A percentile compares a stretch with the other conserved stretches of the same genome.
phyloP scores from a whole-genome alignment of 208 protist genomes.

The Sergeia podlipaevii region DNA sequence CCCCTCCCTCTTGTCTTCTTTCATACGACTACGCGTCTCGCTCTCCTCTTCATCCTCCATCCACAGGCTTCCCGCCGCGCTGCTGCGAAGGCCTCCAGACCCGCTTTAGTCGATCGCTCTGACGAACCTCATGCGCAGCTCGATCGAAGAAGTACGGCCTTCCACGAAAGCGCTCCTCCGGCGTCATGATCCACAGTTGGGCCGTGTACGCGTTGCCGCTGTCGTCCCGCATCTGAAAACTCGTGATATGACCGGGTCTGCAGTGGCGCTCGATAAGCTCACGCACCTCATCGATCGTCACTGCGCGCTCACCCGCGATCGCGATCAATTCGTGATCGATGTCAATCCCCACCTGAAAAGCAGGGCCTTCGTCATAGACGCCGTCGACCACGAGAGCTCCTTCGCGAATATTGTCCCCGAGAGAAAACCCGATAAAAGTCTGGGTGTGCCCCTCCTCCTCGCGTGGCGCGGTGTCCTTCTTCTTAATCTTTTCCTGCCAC shows the following conservation, averaged over 20 bases:
- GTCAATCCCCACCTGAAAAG: slow-evolving; percentile 27
- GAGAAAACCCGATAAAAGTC: slow-evolving; percentile 51
- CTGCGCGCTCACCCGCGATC: slow-evolving; percentile 14
- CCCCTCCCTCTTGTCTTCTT: not conserved
- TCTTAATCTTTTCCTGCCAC: slow-evolving; percentile 19
- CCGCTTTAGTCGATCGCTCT: slow-evolving; percentile 35
- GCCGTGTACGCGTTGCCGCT: slow-evolving; percentile 20
- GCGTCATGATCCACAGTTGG: slow-evolving; percentile 52
- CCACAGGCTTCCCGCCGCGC: not conserved
- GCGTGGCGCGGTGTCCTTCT: slow-evolving; percentile 8
- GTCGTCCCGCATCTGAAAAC: slow-evolving; percentile 16
- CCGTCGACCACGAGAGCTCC: slow-evolving; percentile 43
- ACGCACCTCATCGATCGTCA: slow-evolving; percentile 19
- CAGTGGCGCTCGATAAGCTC: slow-evolving; percentile 29
- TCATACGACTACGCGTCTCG: not conserved
- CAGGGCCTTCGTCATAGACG: slow-evolving; percentile 33
- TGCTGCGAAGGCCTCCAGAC: slow-evolving; percentile 10
- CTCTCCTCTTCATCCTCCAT: not conserved
- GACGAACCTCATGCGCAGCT: slow-evolving; percentile 21
- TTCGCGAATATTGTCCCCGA: slow-evolving; percentile 32
- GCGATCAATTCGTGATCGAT: slow-evolving; percentile 35
- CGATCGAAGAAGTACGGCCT: slow-evolving; percentile 55
- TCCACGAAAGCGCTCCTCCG: slow-evolving; percentile 22
- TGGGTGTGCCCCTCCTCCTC: slow-evolving; percentile 7
- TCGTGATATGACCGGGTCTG: slow-evolving; percentile 19